Evolutionary conservation across 2,329 filamentous ascomycete genomes (phyloP).

Genomic region (Byssoonygena ceratinophila): DNA sequence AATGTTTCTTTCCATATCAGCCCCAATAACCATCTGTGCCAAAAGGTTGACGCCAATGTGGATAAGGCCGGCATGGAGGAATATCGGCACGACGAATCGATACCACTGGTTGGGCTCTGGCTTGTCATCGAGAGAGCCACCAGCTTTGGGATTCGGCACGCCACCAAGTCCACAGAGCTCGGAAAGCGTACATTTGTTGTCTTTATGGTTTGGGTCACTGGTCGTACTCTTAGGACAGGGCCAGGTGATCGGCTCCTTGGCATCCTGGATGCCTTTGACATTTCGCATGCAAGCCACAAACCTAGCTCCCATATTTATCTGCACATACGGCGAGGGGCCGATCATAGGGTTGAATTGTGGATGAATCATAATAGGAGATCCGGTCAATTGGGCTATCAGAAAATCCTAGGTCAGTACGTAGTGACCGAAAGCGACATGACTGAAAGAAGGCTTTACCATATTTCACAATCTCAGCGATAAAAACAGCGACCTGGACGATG

Average conservation of each 20-base stretch:
- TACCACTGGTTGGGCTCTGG: constrained; percentile 86
- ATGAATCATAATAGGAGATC: constrained; percentile 56
- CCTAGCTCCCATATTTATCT: constrained; percentile 94
- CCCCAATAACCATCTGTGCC: constrained; percentile 76
- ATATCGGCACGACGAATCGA: constrained; percentile 90
- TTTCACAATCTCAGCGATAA: constrained; percentile 76
- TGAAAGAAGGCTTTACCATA: too few species aligned
- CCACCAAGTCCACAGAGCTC: constrained; percentile 75
- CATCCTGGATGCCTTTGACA: constrained; percentile 34
- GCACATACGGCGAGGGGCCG: constrained; percentile 75
- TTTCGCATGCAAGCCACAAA: constrained; percentile 94
- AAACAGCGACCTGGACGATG: constrained; percentile 66
- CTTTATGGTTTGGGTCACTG: constrained; percentile 38
- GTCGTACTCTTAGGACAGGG: constrained; percentile 73
- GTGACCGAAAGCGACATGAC: neutral
- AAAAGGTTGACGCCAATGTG: constrained; percentile 95
- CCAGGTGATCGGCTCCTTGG: constrained; percentile 41
- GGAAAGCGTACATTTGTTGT: constrained; percentile 59
- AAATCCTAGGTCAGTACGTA: neutral
- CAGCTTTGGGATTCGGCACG: constrained; percentile 53
- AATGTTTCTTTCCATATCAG: constrained; percentile 86
- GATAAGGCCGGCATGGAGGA: constrained; percentile 84
- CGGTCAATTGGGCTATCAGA: constrained; percentile 57
- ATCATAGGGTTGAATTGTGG: constrained; percentile 96
- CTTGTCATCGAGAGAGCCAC: constrained; percentile 43